Conservation (phyloP, 139 green algal genomes). For the Coccomyxa sp. region DNA sequence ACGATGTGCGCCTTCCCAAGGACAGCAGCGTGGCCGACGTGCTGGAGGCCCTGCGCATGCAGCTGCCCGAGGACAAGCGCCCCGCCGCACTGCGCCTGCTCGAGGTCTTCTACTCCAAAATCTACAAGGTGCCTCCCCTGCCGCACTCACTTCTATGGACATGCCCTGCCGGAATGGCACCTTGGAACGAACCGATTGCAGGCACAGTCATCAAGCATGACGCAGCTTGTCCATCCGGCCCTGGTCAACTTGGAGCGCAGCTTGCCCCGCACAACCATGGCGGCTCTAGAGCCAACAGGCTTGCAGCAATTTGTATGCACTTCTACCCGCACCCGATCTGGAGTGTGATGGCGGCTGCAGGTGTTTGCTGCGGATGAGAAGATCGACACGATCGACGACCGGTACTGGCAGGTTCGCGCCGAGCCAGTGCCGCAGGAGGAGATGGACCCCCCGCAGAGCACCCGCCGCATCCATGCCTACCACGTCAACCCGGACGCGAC, state of each 20-base stretch:
- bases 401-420: conserved; percentile 73
- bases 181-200: not conserved
- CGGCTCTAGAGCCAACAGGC: too few species aligned
- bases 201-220: not conserved
- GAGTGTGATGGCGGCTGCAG: conserved; percentile 12
- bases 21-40: conserved; percentile 66
- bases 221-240: too few species aligned
- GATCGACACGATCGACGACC: conserved; percentile 65
- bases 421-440: conserved; percentile 74
- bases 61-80: conserved; percentile 22
- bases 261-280: too few species aligned
- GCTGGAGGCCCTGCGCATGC: conserved; percentile 53
- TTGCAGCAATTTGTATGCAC: too few species aligned
- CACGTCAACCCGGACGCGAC: conserved; percentile 45
- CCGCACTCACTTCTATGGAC: not conserved
- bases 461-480: conserved; percentile 55
- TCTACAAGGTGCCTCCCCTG: conserved; percentile 67
- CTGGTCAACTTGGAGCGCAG: too few species aligned
- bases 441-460: conserved; percentile 13
- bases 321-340: too few species aligned
- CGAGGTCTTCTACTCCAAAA: conserved; percentile 69
- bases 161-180: not conserved
- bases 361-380: conserved; percentile 42
- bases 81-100: conserved; percentile 70
- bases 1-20: conserved; percentile 67